A percentile compares a stretch with the other conserved stretches of the same genome.
These are phyloP conservation scores for Lasiodiplodia hormozganensis DNA, from an alignment of 2,329 filamentous ascomycete species.

Conservation along the genomic window DNA sequence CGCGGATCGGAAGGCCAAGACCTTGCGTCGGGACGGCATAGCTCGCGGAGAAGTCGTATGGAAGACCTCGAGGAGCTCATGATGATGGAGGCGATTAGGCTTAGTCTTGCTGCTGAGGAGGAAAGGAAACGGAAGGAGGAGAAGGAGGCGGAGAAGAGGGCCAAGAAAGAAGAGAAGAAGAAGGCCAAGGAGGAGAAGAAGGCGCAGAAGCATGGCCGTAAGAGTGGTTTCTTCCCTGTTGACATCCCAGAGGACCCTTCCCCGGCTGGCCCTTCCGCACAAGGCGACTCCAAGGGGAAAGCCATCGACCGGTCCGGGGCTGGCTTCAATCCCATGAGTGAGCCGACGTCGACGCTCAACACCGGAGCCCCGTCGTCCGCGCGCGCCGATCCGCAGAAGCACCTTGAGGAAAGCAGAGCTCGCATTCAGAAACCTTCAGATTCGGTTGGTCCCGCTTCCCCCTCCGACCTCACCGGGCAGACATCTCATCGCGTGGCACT, in stretches of 20 bases:
- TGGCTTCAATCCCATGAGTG: conserved; percentile 51
- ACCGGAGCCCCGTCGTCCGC: conserved; percentile 34
- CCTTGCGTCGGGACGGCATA: conserved; percentile 51
- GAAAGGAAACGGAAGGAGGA: conserved; percentile 87
- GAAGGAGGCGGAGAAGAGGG: conserved; percentile 80
- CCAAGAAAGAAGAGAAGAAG: conserved; percentile 85
- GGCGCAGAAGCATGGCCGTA: conserved; percentile 71
- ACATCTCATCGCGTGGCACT: conserved; percentile 69
- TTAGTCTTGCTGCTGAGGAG: conserved; percentile 91
- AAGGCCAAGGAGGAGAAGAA: conserved; percentile 71
- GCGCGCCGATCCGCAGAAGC: conserved; percentile 49
- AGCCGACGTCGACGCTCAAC: conserved; percentile 53
- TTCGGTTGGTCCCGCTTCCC: conserved; percentile 49
- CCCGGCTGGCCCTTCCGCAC: conserved; percentile 54
- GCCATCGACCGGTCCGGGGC: conserved; percentile 51
- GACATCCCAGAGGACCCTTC: conserved; percentile 40
- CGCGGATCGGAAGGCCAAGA: conserved; percentile 45
- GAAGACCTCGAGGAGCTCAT: conserved; percentile 97
- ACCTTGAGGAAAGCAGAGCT: conserved; percentile 54
- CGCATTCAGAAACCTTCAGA: conserved; percentile 40
- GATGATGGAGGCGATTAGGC: conserved; percentile 94
- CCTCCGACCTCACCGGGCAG: conserved; percentile 46
- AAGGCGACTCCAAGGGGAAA: conserved; percentile 61
- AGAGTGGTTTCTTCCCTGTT: conserved; percentile 57
- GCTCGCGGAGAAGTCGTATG: conserved; percentile 66